A percentile compares a stretch with the other conserved stretches of the same genome.
Conservation (phyloP, 768 basidiomycete genomes). For the Mycena vulgaris region DNA sequence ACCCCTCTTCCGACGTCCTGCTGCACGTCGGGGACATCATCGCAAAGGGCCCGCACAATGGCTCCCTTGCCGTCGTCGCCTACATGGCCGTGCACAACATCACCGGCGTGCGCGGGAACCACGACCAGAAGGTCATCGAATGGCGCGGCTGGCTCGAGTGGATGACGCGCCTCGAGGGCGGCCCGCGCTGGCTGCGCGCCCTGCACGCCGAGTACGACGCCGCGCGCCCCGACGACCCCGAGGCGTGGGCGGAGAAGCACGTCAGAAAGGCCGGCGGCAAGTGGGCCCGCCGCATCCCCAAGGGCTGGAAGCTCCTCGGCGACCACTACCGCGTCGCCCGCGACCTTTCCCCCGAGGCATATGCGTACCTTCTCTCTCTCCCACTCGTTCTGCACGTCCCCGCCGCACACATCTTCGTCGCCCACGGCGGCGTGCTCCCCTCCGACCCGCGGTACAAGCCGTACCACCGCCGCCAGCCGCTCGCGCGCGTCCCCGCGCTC, state of each 20-base stretch:
- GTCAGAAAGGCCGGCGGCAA: conserved; percentile 45
- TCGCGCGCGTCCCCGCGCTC: conserved; percentile 71
- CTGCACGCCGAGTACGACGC: conserved; percentile 55
- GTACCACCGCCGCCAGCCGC: conserved; percentile 74
- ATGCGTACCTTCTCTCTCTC: conserved; percentile 80
- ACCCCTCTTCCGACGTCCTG: conserved; percentile 74
- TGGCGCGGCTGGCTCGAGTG: conserved; percentile 92
- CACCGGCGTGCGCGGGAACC: conserved; percentile 92
- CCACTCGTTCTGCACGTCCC: conserved; percentile 86
- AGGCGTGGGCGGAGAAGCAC: conserved; percentile 58
- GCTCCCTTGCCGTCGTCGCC: conserved; percentile 74
- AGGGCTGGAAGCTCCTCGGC: conserved; percentile 81
- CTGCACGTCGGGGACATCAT: conserved; percentile 90
- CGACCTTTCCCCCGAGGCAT: conserved; percentile 73
- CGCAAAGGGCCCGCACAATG: conserved; percentile 73
- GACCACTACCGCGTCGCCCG: conserved; percentile 86
- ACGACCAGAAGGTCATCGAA: conserved; percentile 92
- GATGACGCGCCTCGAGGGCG: conserved; percentile 68
- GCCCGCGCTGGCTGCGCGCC: conserved; percentile 68
- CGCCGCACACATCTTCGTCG: conserved; percentile 80
- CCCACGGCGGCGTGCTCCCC: conserved; percentile 88
- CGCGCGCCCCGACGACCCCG: conserved; percentile 51
- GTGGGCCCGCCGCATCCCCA: conserved; percentile 70
- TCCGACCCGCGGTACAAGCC: conserved; percentile 71
- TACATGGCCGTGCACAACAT: conserved; percentile 77